These are phyloP conservation scores for Daldinia concentrica DNA, from an alignment of 495 filamentous ascomycete species.

Conservation along the genomic window DNA sequence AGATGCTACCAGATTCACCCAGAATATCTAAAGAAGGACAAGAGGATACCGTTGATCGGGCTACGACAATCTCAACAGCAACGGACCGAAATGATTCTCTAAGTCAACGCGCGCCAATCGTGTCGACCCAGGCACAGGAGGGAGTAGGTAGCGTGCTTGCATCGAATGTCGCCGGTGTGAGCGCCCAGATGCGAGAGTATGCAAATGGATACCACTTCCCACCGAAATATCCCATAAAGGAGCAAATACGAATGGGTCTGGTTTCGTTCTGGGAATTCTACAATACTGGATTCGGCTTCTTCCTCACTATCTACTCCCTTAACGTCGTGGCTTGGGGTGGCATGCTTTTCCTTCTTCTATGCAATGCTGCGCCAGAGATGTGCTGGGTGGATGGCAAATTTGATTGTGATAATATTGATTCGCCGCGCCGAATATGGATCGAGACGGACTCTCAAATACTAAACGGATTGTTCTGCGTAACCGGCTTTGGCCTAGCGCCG, in stretches of 20 bases:
- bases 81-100: conserved; percentile 35
- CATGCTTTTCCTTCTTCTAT: conserved; percentile 87
- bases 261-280: conserved; percentile 64
- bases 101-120: conserved; percentile 27
- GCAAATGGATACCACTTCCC: conserved; percentile 76
- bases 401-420: conserved; percentile 77
- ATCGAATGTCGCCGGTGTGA: conserved; percentile 22
- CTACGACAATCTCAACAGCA: conserved; percentile 36
- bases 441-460: conserved; percentile 87
- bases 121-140: conserved; percentile 20
- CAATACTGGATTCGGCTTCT: conserved; percentile 73
- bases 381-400: conserved; percentile 61
- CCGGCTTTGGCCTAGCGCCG: conserved; percentile 82
- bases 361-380: conserved; percentile 80
- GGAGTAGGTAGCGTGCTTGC: conserved; percentile 19
- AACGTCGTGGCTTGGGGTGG: conserved; percentile 88
- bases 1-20: conserved; percentile 39
- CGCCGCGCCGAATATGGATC: conserved; percentile 79
- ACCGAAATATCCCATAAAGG: conserved; percentile 70
- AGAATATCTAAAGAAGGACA: conserved; percentile 32
- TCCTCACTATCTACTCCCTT: conserved; percentile 79
- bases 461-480: conserved; percentile 86
- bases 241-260: conserved; percentile 64
- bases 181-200: conserved; percentile 39
- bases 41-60: conserved; percentile 35